Percentiles rank a stretch among this genome's conserved stretches.
Evolutionary conservation across 2,329 filamentous ascomycete genomes (phyloP).

Genomic region (Metarhizium guizhouense): DNA sequence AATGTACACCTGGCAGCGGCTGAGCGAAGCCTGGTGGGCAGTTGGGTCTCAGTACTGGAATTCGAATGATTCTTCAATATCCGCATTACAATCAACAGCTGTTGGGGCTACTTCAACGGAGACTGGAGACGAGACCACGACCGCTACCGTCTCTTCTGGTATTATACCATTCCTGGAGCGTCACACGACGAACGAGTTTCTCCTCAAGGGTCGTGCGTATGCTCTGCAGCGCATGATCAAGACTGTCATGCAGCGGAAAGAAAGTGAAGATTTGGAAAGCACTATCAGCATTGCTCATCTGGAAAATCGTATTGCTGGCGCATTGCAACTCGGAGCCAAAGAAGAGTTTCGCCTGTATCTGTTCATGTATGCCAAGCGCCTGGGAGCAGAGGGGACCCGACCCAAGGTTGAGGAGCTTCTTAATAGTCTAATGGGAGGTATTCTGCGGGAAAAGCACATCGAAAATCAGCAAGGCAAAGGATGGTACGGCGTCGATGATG

Average conservation of each 20-base stretch:
- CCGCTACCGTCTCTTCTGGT: constrained; percentile 66
- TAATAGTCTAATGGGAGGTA: constrained; percentile 69
- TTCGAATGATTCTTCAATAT: constrained; percentile 83
- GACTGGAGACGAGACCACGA: constrained; percentile 34
- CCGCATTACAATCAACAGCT: constrained; percentile 65
- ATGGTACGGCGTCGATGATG: constrained; percentile 59
- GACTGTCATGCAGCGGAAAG: constrained; percentile 75
- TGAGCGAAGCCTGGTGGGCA: constrained; percentile 98
- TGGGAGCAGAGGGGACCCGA: constrained; percentile 80
- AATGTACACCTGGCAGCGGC: constrained; percentile 86
- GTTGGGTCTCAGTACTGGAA: constrained; percentile 99
- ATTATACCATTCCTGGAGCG: constrained; percentile 90
- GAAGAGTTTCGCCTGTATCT: constrained; percentile 93
- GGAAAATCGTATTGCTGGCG: constrained; percentile 88
- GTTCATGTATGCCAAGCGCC: constrained; percentile 95
- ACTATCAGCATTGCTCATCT: constrained; percentile 88
- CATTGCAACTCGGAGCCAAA: constrained; percentile 71
- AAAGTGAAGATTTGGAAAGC: constrained; percentile 86
- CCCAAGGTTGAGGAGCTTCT: constrained; percentile 90
- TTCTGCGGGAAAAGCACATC: constrained; percentile 47
- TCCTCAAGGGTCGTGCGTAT: constrained; percentile 86
- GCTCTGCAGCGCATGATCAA: constrained; percentile 89
- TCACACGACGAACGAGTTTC: constrained; percentile 86
- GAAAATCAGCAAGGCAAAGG: constrained; percentile 38
- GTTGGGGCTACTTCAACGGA: constrained; percentile 47